Conservation (phyloP, 208 protist genomes). For the Spongospora subterranea region DNA sequence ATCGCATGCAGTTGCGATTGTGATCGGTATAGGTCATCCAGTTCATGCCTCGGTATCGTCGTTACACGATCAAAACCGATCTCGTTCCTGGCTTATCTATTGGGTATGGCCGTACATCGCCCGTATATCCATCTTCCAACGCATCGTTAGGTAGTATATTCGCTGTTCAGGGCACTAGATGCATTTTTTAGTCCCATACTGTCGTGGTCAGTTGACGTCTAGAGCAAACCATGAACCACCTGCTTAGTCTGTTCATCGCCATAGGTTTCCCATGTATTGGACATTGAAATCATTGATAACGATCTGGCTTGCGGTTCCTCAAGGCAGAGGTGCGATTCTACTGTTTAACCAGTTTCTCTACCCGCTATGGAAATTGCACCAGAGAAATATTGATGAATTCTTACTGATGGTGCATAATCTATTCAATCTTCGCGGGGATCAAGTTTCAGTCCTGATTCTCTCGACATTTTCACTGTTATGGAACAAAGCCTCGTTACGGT, state of each 20-base stretch:
- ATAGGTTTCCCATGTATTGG: constrained; percentile 1
- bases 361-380: background rate
- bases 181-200: background rate
- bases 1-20: background rate
- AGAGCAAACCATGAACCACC: background rate
- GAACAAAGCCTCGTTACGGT: background rate
- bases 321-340: background rate
- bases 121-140: background rate
- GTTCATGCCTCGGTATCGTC: background rate
- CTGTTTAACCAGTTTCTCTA: background rate
- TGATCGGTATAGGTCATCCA: background rate
- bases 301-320: background rate
- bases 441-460: background rate
- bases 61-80: background rate
- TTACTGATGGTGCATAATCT: background rate
- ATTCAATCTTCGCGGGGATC: background rate
- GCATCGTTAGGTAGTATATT: background rate
- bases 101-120: background rate
- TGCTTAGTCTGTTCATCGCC: background rate
- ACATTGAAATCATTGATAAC: background rate
- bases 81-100: background rate
- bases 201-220: background rate
- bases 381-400: background rate
- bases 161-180: background rate
- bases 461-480: background rate